Percentiles rank a stretch among this genome's conserved stretches.
phyloP scores from a whole-genome alignment of 1,139 yeast genomes.

The Kluyveromyces sp. region DNA sequence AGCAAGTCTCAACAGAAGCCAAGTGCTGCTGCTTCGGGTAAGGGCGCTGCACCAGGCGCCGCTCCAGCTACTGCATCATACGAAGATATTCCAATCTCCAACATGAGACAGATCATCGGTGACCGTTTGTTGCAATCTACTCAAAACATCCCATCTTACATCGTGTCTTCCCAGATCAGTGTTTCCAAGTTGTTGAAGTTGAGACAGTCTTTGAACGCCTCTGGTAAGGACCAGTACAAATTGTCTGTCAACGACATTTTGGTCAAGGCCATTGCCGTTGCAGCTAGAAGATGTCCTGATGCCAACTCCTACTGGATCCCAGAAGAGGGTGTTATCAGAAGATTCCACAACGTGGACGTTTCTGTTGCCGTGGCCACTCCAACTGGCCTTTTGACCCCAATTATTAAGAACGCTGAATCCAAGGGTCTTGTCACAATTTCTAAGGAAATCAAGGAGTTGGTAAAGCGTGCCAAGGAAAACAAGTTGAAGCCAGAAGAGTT shows the following conservation, averaged over 20 bases:
- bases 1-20: constrained; percentile 17
- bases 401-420: constrained; percentile 76
- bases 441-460: constrained; percentile 79
- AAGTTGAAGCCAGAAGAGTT: constrained; percentile 92
- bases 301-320: constrained; percentile 94
- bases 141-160: constrained; percentile 82
- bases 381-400: constrained; percentile 94
- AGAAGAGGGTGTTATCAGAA: constrained; percentile 83
- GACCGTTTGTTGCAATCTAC: constrained; percentile 81
- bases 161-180: constrained; percentile 78
- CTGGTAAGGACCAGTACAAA: constrained; percentile 82
- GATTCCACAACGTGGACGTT: constrained; percentile 85
- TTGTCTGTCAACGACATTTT: constrained; percentile 90
- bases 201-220: constrained; percentile 80
- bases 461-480: constrained; percentile 92
- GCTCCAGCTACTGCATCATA: constrained; percentile 51
- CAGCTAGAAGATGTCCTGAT: constrained; percentile 85
- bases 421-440: constrained; percentile 85
- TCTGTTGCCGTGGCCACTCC: constrained; percentile 99
- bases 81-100: constrained; percentile 79
- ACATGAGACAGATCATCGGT: constrained; percentile 94
- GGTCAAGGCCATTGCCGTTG: constrained; percentile 89
- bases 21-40: constrained; percentile 37
- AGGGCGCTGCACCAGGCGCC: constrained; percentile 39
- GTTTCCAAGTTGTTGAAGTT: constrained; percentile 87